Base-by-base conservation (phyloP, 495 filamentous ascomycete genomes). In the Platismatia glauca region DNA sequence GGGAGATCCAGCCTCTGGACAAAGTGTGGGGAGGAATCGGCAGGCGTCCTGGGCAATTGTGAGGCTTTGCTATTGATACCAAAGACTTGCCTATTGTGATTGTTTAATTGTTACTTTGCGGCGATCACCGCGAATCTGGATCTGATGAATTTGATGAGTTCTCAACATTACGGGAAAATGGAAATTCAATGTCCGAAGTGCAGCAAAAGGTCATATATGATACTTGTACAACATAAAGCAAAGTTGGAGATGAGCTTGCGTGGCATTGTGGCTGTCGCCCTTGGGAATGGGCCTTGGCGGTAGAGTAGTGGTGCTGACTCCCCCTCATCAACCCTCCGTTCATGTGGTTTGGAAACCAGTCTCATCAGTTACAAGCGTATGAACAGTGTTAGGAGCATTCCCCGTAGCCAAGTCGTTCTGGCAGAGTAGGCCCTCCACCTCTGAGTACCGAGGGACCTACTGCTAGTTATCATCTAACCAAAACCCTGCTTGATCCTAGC, bases 241-340 rank as follows among this genome's bases (percentile, higher is more conserved):
- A n/a, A n/a, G n/a, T n/a, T 29, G 20, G 29, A 33, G 7, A 53
- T 33, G 29, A 53, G 7, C 12, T 53, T 53, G 29, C 50, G 50
- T 53, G 50, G 50, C 50, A 53, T 2, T 52, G 48, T 52, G 48
- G 48, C 48, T 53, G 50, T 53, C 33, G 50, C 29, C 50, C 2
- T 53, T 7, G 50, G 20, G 20, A 53, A 33, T 16, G 15, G 7
- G 50, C 24, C 27, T 52, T 52, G 44, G 44, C 44, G 44, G 44
- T 46, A 46, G 41, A 18, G 7, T 4, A n/a, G 20, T 20, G n/a
- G n/a, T n/a, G n/a, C n/a, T 7, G 20, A 22, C 4, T 44, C 20
- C 41, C 3, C 39, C 2, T 39, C 20, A 16, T 22, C n/a, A n/a
- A n/a, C n/a, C n/a, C 41, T 9, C 20, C 39, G 39, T 41, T 41